Percentiles rank a stretch among this genome's conserved stretches.
phyloP scores from a whole-genome alignment of 495 filamentous ascomycete species.

The Xylaria curta region DNA sequence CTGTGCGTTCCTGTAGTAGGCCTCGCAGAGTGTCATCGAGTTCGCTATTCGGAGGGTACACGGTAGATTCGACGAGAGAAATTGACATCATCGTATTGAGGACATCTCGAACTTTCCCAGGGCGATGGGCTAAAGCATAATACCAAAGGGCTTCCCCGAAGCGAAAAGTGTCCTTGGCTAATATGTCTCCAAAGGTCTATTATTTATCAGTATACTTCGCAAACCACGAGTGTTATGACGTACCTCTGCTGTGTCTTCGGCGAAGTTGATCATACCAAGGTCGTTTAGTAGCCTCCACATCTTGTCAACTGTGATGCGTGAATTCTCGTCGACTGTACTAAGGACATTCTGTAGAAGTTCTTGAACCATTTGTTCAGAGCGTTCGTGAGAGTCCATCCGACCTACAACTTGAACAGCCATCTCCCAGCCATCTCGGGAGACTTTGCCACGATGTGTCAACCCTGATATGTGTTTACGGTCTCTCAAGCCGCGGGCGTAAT shows the following conservation, averaged over 20 bases:
- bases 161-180: slow-evolving; percentile 67
- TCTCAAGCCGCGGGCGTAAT: slow-evolving; percentile 69
- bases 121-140: slow-evolving; percentile 78
- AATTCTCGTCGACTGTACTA: slow-evolving; percentile 66
- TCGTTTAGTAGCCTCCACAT: slow-evolving; percentile 73
- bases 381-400: slow-evolving; percentile 69
- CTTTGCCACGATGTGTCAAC: slow-evolving; percentile 40
- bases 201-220: slow-evolving; percentile 34
- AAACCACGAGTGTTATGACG: slow-evolving; percentile 37
- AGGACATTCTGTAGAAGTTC: slow-evolving; percentile 63
- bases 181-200: slow-evolving; percentile 78
- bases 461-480: slow-evolving; percentile 48
- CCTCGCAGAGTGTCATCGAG: slow-evolving; percentile 71
- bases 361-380: slow-evolving; percentile 69
- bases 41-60: slow-evolving; percentile 70
- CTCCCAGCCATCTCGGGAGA: slow-evolving; percentile 78
- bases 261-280: slow-evolving; percentile 72
- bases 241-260: slow-evolving; percentile 77
- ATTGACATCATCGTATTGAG: slow-evolving; percentile 85
- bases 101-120: slow-evolving; percentile 77
- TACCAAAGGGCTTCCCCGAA: slow-evolving; percentile 86
- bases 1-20: slow-evolving; percentile 70
- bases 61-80: slow-evolving; percentile 80
- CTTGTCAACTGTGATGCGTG: slow-evolving; percentile 72
- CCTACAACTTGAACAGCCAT: slow-evolving; percentile 77